phyloP scores from a whole-genome alignment of 164 flowering plant genomes.

The Nymphaea thermarum region DNA sequence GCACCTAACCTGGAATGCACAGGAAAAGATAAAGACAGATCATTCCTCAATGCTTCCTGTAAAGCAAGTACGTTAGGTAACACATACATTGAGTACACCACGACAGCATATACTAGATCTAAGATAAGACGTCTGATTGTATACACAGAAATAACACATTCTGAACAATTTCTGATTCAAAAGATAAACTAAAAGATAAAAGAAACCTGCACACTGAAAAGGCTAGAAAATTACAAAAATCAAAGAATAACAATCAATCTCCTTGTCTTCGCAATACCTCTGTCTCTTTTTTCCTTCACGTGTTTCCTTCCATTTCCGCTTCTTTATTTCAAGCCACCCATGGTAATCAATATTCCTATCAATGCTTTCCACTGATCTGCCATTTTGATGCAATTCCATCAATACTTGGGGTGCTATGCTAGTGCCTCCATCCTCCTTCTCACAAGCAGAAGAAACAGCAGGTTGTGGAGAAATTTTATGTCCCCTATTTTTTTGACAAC shows the following conservation, averaged over 20 bases:
- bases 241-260: too few relatives aligned
- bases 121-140: too few relatives aligned
- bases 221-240: too few relatives aligned
- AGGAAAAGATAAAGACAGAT: conserved; percentile 2
- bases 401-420: conserved; percentile 1
- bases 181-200: too few relatives aligned
- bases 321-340: conserved; percentile 85
- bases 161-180: too few relatives aligned
- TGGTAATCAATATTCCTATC: conserved; percentile 76
- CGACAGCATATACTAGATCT: too few relatives aligned
- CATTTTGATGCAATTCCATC: conserved; percentile 13
- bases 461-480: background rate
- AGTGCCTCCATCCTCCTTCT: too few relatives aligned
- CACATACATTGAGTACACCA: too few relatives aligned
- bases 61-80: too few relatives aligned
- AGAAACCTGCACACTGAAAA: too few relatives aligned
- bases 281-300: conserved; percentile 68
- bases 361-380: conserved; percentile 19
- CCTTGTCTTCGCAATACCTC: conserved; percentile 28
- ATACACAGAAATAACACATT: too few relatives aligned
- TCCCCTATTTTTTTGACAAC: conserved; percentile 22
- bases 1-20: conserved; percentile 39
- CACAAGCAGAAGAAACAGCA: background rate
- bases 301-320: conserved; percentile 80
- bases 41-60: background rate